Evolutionary conservation across 495 filamentous ascomycete species (phyloP).

Genomic region (Neurospora sublineolata): DNA sequence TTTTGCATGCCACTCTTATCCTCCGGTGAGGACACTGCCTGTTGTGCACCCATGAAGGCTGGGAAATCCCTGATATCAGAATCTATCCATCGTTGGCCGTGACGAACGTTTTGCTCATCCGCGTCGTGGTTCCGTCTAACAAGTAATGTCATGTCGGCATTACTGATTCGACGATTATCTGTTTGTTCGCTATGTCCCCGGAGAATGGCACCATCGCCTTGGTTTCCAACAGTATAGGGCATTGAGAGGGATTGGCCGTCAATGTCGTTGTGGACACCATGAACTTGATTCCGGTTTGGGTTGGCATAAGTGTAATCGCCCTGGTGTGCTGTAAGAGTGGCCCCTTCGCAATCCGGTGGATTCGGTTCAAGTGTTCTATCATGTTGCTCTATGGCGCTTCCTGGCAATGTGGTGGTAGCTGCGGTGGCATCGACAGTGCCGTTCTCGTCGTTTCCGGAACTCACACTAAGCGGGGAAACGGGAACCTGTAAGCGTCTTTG

Average conservation of each 20-base stretch:
- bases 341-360: background rate
- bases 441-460: slow-evolving; percentile 45
- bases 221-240: background rate
- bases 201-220: background rate
- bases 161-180: background rate
- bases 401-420: slow-evolving; percentile 39
- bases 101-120: background rate
- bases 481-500: slow-evolving; percentile 63
- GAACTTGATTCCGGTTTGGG: background rate
- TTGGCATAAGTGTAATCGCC: background rate
- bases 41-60: background rate
- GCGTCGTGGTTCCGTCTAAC: background rate
- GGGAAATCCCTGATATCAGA: background rate
- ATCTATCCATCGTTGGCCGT: background rate
- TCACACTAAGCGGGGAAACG: slow-evolving; percentile 64
- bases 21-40: background rate
- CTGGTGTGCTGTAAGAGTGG: background rate
- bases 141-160: background rate
- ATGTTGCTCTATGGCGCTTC: slow-evolving; percentile 28
- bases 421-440: slow-evolving; percentile 44
- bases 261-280: background rate
- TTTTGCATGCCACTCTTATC: background rate
- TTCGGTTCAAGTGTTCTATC: background rate
- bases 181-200: background rate
- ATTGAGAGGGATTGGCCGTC: background rate